Base-by-base conservation (phyloP, 75 land plant genomes). In the Sequoiadendron giganteum region DNA sequence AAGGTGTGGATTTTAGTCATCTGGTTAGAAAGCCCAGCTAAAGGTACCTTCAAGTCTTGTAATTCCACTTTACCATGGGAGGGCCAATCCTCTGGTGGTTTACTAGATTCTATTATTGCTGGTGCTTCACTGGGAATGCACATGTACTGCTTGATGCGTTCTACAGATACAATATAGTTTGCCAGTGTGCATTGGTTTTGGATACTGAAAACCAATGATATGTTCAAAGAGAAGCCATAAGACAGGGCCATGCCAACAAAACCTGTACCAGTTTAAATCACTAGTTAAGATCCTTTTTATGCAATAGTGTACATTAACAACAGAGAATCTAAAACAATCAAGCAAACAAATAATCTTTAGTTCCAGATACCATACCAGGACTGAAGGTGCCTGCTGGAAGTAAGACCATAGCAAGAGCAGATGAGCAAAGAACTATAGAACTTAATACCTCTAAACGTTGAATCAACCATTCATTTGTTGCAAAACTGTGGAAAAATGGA, bases 121-220 rank as follows among this genome's bases (percentile, higher is more conserved):
- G 93, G 86, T 80, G 93, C 93, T 72, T 93, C 93, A 54, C 84
- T 83, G 54, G 87, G 88, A 40, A 91, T 85, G 47, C 86, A 21
- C 91, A 93, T 87, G 83, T 92, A 93, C 77, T 93, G 93, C 77
- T 93, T 93, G n/a, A 93, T 86, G 15, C 93, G 58, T 73, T 93
- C 93, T 34, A 91, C 93, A 75, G 93, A 93, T 19, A 93, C 90
- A 28, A 93, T 91, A 25, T 70, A 83, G 70, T 90, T 93, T 30
- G 91, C 89, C 32, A 93, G 80, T 58, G 81, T 91, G 85, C 93
- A 93, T 83, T 89, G 93, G 52, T 86, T 72, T 83, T 92, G 89
- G 28, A 90, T 88, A 86, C 87, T 68, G 49, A 80, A 87, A 85
- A 93, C 91, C 78, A 86, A 83, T n/a, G 91, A 89, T 28, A 65